A percentile compares a stretch with the other conserved stretches of the same genome.
Evolutionary conservation across 176 grass and related monocot species (phyloP).

Genomic region (Oryza nivara): DNA sequence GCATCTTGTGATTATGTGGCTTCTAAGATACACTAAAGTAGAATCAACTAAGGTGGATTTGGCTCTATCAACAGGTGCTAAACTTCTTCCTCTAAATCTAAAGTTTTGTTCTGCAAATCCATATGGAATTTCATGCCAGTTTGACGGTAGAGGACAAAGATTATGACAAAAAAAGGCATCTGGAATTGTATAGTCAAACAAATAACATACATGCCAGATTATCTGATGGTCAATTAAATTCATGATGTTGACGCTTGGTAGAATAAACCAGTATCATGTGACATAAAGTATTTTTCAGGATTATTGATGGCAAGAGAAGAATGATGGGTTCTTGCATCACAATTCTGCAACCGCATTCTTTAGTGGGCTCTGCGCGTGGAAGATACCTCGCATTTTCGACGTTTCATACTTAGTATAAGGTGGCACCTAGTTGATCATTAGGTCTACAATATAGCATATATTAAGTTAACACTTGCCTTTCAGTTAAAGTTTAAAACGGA

Average conservation of each 20-base stretch:
- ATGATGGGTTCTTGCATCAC: slow-evolving; percentile 72
- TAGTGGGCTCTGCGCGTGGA: slow-evolving; percentile 58
- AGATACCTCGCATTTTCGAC: slow-evolving; percentile 65
- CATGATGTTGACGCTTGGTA: slow-evolving; percentile 17
- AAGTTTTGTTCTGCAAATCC: slow-evolving; percentile 21
- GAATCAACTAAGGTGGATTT: slow-evolving; percentile 30
- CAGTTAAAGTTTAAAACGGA: slow-evolving; percentile 49
- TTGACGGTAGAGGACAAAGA: slow-evolving; percentile 22
- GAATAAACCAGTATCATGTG: slow-evolving; percentile 46
- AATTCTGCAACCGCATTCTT: slow-evolving; percentile 44
- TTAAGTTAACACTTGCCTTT: slow-evolving; percentile 57
- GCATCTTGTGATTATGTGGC: slow-evolving; percentile 48
- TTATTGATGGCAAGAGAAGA: slow-evolving; percentile 50
- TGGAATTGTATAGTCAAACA: slow-evolving; percentile 24
- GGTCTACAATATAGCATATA: slow-evolving; percentile 55
- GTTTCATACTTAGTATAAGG: slow-evolving; percentile 57
- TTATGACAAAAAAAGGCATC: slow-evolving; percentile 17
- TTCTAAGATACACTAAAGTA: slow-evolving; percentile 35
- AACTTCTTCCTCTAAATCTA: not conserved
- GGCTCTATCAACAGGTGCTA: not conserved
- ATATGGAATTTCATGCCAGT: slow-evolving; percentile 5
- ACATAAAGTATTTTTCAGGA: slow-evolving; percentile 39
- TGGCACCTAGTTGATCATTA: slow-evolving; percentile 65
- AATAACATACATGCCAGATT: not conserved
- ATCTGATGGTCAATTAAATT: slow-evolving; percentile 21